A percentile compares a stretch with the other conserved stretches of the same genome.
These are phyloP conservation scores for Fusarium camptoceras DNA, from an alignment of 2,329 filamentous ascomycete genomes.

Conservation along the genomic window DNA sequence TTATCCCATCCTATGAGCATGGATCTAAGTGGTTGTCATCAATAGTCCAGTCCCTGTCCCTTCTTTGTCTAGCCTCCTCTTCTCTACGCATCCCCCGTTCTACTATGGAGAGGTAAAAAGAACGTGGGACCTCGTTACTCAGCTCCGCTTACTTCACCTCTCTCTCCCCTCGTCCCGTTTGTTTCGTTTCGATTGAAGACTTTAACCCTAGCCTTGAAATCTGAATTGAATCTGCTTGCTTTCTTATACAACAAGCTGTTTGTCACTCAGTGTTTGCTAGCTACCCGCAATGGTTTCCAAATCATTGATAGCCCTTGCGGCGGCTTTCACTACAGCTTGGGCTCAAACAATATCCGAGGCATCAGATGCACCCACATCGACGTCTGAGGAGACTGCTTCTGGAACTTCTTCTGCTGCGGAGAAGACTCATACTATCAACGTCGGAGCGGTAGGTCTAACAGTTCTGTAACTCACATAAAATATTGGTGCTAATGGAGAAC, in stretches of 20 bases:
- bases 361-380: constrained; percentile 28
- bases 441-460: constrained; percentile 41
- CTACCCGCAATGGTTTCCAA: constrained; percentile 38
- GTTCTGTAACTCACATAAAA: not conserved
- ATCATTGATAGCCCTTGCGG: constrained; percentile 29
- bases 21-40: constrained; percentile 28
- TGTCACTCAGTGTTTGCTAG: constrained; percentile 6
- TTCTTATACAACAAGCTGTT: constrained; percentile 23
- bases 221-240: constrained; percentile 17
- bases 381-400: constrained; percentile 26
- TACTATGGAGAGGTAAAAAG: constrained; percentile 20
- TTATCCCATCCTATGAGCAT: constrained; percentile 5
- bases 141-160: constrained; percentile 28
- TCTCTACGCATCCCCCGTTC: constrained; percentile 14
- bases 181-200: constrained; percentile 11
- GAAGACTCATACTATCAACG: constrained; percentile 44
- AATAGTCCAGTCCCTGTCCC: constrained; percentile 22
- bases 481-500: constrained; percentile 11
- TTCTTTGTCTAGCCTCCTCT: constrained; percentile 33
- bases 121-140: constrained; percentile 38
- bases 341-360: constrained; percentile 32
- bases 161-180: constrained; percentile 5
- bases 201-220: not conserved
- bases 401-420: constrained; percentile 32
- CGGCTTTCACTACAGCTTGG: constrained; percentile 30